phyloP scores from a whole-genome alignment of 116 monocot species.

The Posidonia oceanica region DNA sequence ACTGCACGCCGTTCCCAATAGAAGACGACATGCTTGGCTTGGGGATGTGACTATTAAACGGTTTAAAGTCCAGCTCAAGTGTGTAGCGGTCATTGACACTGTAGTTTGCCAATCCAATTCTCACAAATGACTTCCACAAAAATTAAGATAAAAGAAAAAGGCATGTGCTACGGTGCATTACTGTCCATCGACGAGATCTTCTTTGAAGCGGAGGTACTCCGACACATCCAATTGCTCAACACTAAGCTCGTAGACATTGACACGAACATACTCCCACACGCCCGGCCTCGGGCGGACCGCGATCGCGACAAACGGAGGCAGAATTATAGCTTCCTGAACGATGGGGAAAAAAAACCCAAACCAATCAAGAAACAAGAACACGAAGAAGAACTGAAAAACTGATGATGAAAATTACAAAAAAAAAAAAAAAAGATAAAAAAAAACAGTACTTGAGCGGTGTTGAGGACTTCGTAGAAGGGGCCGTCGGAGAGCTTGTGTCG shows the following conservation, averaged over 20 bases:
- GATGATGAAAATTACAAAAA: neutral
- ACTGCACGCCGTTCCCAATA: slow-evolving; percentile 93
- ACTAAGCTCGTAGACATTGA: slow-evolving; percentile 82
- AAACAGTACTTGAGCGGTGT: slow-evolving; percentile 46
- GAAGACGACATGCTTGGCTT: slow-evolving; percentile 65
- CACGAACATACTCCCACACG: slow-evolving; percentile 89
- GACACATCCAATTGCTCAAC: slow-evolving; percentile 68
- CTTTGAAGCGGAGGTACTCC: slow-evolving; percentile 86
- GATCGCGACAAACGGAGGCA: slow-evolving; percentile 91
- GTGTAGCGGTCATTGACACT: slow-evolving; percentile 40
- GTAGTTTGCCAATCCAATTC: slow-evolving; percentile 2
- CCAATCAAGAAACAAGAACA: neutral
- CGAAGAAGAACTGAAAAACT: neutral
- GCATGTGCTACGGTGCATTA: slow-evolving; percentile 5
- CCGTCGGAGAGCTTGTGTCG: slow-evolving; percentile 40
- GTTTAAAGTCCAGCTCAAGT: slow-evolving; percentile 87
- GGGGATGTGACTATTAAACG: slow-evolving; percentile 69
- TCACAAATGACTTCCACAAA: neutral
- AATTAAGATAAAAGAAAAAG: neutral
- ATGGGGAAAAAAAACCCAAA: neutral
- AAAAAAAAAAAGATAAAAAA: neutral
- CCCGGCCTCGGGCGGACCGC: slow-evolving; percentile 85
- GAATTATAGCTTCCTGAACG: slow-evolving; percentile 77
- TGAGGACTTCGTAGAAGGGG: slow-evolving; percentile 69
- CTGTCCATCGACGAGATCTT: slow-evolving; percentile 67